These are phyloP conservation scores for Suillus occidentalis DNA, from an alignment of 768 basidiomycete genomes.

Conservation along the genomic window DNA sequence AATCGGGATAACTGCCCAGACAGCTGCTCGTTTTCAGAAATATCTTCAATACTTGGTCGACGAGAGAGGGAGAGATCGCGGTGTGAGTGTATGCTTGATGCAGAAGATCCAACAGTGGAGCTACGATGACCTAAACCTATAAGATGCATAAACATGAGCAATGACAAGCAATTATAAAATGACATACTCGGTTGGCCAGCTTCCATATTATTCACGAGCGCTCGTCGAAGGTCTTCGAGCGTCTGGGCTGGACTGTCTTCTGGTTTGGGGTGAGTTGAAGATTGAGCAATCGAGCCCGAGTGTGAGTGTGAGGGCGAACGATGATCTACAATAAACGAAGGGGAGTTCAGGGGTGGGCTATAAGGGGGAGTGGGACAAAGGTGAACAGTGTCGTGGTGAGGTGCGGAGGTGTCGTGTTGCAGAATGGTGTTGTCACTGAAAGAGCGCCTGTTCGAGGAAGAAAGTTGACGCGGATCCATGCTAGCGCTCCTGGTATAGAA, in stretches of 20 bases:
- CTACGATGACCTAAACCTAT: not conserved
- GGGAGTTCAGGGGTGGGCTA: slow-evolving; percentile 21
- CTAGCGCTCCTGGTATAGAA: slow-evolving; percentile 8
- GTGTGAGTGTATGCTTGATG: slow-evolving; percentile 9
- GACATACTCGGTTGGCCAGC: slow-evolving; percentile 10
- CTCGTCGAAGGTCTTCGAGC: slow-evolving; percentile 24
- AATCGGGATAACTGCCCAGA: not conserved
- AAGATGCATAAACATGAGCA: not conserved
- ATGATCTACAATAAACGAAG: not conserved
- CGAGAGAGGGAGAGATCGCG: slow-evolving; percentile 29
- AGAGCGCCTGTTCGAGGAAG: slow-evolving; percentile 4
- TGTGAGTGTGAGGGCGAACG: not conserved
- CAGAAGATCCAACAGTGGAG: slow-evolving; percentile 4
- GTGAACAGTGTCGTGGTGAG: slow-evolving; percentile 4
- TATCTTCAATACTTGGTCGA: slow-evolving; percentile 37
- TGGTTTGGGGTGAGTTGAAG: not conserved
- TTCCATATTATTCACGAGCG: slow-evolving; percentile 13
- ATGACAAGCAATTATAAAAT: not conserved
- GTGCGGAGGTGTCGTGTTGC: slow-evolving; percentile 9
- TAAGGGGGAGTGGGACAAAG: slow-evolving; percentile 30
- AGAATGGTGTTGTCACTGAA: slow-evolving; percentile 1
- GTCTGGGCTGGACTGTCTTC: slow-evolving; percentile 16
- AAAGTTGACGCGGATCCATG: not conserved
- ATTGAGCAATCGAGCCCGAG: not conserved
- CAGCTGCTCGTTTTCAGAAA: slow-evolving; percentile 34